A percentile compares a stretch with the other conserved stretches of the same genome.
These are phyloP conservation scores for Eimeria maxima DNA, from an alignment of 169 alveolate genomes.

Conservation along the genomic window DNA sequence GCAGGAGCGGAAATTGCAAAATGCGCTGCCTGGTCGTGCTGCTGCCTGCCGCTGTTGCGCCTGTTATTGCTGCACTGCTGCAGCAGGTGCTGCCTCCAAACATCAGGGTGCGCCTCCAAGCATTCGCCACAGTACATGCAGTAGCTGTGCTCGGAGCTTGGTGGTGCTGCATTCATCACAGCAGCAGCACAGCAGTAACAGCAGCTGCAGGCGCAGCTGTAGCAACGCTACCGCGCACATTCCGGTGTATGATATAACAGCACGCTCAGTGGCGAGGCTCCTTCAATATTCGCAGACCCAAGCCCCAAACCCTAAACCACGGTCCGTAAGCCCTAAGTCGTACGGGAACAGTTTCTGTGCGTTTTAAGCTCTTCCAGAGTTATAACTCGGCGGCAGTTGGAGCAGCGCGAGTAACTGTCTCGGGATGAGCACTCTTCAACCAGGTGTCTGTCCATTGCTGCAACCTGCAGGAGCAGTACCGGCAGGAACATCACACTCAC, in stretches of 20 bases:
- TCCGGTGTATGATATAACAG: no score
- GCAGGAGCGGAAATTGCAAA: no score
- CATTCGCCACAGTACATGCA: background rate
- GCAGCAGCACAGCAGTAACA: no score
- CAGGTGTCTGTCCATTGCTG: background rate
- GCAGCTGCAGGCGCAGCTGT: no score
- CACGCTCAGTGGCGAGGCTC: no score
- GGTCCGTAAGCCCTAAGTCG: background rate
- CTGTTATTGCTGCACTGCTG: background rate
- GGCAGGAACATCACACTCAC: background rate
- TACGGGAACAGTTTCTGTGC: background rate
- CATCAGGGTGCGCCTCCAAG: background rate
- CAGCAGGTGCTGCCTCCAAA: slow-evolving; percentile 24
- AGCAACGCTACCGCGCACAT: no score
- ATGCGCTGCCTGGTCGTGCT: background rate
- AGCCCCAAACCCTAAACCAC: no score
- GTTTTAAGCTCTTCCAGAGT: background rate
- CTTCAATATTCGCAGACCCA: no score
- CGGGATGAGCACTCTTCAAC: background rate
- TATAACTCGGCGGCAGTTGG: background rate
- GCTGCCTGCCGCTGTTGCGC: background rate
- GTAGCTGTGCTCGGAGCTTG: background rate
- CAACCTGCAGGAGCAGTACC: background rate
- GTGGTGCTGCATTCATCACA: slow-evolving; percentile 2
- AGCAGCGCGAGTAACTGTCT: background rate